Evolutionary conservation across 2,329 filamentous ascomycete genomes (phyloP).

Genomic region (Hyphodiscus sp.): DNA sequence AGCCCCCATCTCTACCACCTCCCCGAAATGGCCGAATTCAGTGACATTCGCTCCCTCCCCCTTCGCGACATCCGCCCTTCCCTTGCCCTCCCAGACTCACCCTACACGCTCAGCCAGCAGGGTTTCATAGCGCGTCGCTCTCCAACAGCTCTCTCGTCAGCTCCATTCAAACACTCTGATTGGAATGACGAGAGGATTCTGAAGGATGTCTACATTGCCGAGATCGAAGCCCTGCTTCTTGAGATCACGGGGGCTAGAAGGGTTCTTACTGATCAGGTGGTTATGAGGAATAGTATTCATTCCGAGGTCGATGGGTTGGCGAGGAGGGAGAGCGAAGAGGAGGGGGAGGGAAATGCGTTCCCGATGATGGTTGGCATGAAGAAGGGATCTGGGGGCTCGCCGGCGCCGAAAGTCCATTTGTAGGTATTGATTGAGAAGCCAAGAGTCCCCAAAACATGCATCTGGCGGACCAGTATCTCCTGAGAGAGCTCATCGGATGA

Average conservation of each 20-base stretch:
- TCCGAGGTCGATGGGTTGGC: conserved; percentile 22
- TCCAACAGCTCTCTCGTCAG: no score
- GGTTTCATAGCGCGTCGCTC: no score
- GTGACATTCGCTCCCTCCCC: conserved; percentile 2
- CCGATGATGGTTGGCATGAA: conserved; percentile 24
- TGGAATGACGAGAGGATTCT: no score
- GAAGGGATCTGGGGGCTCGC: conserved; percentile 16
- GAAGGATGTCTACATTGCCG: conserved; percentile 13
- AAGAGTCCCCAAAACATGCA: no score
- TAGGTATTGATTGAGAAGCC: no score
- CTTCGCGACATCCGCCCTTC: conserved; percentile 8
- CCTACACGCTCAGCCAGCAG: no score
- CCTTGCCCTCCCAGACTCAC: no score
- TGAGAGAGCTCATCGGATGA: no score
- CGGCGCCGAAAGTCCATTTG: conserved; percentile 27
- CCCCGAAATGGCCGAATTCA: conserved; percentile 4
- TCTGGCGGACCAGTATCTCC: no score
- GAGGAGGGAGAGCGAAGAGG: conserved; percentile 13
- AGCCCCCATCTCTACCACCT: conserved; percentile 10
- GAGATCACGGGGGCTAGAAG: conserved; percentile 25
- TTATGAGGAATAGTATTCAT: conserved; percentile 21
- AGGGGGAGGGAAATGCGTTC: conserved; percentile 10
- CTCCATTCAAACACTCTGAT: no score
- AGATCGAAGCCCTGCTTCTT: conserved; percentile 24
- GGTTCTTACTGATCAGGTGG: conserved; percentile 22